A percentile compares a stretch with the other conserved stretches of the same genome.
Evolutionary conservation across 345 rosid species (phyloP).

Genomic region (Angophora floribunda): DNA sequence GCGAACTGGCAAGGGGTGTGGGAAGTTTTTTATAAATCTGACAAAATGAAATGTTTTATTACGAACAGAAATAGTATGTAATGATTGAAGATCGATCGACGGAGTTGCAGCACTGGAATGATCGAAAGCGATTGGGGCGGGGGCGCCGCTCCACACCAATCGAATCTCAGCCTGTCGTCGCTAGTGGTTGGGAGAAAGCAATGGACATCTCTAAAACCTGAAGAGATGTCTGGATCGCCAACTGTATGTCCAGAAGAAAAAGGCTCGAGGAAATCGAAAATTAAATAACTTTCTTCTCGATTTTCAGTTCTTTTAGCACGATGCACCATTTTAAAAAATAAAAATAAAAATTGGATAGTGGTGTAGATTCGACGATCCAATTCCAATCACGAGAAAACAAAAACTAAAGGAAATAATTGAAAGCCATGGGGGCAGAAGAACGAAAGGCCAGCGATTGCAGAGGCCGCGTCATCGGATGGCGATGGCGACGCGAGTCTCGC

Average conservation of each 20-base stretch:
- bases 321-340: too few relatives aligned
- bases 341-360: too few relatives aligned
- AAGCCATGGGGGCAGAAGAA: neutral
- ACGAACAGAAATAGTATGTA: fast-evolving
- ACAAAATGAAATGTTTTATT: neutral
- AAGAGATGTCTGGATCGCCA: fast-evolving
- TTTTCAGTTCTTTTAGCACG: too few relatives aligned
- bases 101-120: neutral
- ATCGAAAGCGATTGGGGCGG: neutral
- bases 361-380: neutral
- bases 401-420: neutral
- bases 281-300: too few relatives aligned
- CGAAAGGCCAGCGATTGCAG: neutral
- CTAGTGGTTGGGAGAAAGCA: fast-evolving
- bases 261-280: fast-evolving
- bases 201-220: neutral
- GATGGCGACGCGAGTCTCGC: too few relatives aligned
- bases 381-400: too few relatives aligned
- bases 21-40: neutral
- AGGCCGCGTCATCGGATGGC: neutral
- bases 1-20: fast-evolving
- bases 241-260: neutral
- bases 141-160: fast-evolving
- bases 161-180: neutral
- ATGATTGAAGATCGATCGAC: neutral